phyloP scores from a whole-genome alignment of 1,284 basidiomycete species.

The Tremellales sp. region DNA sequence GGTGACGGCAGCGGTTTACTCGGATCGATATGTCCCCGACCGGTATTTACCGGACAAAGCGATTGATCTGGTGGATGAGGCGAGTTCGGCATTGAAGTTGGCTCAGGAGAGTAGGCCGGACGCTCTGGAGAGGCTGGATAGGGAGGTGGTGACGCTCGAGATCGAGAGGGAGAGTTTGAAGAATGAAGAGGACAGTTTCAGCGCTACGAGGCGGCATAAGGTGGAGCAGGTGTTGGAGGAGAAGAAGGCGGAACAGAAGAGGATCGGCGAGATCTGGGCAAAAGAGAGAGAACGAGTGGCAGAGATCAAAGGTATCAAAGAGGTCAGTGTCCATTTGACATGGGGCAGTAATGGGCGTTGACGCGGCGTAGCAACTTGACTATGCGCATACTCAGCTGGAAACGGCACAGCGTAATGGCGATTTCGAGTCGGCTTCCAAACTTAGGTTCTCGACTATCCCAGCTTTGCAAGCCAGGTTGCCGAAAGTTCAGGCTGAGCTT shows the following conservation, averaged over 20 bases:
- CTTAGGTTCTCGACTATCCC: slow-evolving; percentile 82
- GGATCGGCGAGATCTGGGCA: slow-evolving; percentile 68
- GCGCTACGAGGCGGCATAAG: slow-evolving; percentile 62
- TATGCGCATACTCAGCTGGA: slow-evolving; percentile 79
- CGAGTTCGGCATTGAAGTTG: slow-evolving; percentile 77
- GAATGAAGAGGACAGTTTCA: slow-evolving; percentile 80
- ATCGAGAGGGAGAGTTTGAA: slow-evolving; percentile 88
- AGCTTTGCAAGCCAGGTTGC: slow-evolving; percentile 69
- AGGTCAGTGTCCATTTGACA: slow-evolving; percentile 11
- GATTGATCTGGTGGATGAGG: slow-evolving; percentile 80
- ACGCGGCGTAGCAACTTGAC: slow-evolving; percentile 59
- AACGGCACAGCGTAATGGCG: slow-evolving; percentile 77
- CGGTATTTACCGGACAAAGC: slow-evolving; percentile 85
- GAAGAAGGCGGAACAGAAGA: slow-evolving; percentile 61
- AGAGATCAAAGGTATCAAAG: slow-evolving; percentile 71
- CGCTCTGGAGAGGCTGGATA: slow-evolving; percentile 73
- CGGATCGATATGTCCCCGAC: slow-evolving; percentile 77
- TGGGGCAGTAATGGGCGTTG: not conserved
- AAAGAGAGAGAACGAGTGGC: slow-evolving; percentile 70
- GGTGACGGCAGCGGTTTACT: slow-evolving; percentile 77
- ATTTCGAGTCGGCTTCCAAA: slow-evolving; percentile 74
- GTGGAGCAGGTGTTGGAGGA: slow-evolving; percentile 62
- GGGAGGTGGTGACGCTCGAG: slow-evolving; percentile 78
- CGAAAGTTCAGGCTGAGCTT: slow-evolving; percentile 57
- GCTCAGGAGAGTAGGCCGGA: slow-evolving; percentile 89